These are phyloP conservation scores for Sextonia rubra DNA, from an alignment of 164 flowering plant species.

Conservation along the genomic window DNA sequence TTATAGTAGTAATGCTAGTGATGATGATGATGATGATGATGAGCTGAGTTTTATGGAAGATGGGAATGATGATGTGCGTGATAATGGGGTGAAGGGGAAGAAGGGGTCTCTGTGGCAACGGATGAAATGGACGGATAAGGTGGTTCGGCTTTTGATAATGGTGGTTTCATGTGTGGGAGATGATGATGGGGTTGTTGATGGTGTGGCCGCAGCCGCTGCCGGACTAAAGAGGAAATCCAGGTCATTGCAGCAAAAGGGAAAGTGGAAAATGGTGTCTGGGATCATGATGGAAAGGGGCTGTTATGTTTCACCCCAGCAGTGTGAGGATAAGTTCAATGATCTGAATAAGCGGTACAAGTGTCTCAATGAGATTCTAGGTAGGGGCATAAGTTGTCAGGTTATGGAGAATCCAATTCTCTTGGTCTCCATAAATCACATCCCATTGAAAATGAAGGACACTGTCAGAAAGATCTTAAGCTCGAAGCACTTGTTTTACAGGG, in stretches of 20 bases:
- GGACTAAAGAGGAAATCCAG: slow-evolving; percentile 47
- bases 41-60: slow-evolving; percentile 12
- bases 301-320: slow-evolving; percentile 70
- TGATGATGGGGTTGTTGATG: slow-evolving; percentile 32
- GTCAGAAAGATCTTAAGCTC: slow-evolving; percentile 63
- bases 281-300: slow-evolving; percentile 50
- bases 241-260: slow-evolving; percentile 52
- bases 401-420: slow-evolving; percentile 60
- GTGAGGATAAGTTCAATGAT: slow-evolving; percentile 74
- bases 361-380: slow-evolving; percentile 62
- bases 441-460: slow-evolving; percentile 50
- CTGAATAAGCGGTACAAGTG: slow-evolving; percentile 65
- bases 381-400: slow-evolving; percentile 52
- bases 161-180: slow-evolving; percentile 57
- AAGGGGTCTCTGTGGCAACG: slow-evolving; percentile 56
- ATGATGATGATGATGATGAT: slow-evolving; percentile 1
- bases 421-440: slow-evolving; percentile 47
- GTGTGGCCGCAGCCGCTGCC: slow-evolving; percentile 7
- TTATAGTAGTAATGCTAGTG: slow-evolving; percentile 5
- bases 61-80: slow-evolving; percentile 26
- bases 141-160: slow-evolving; percentile 49
- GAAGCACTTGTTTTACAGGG: slow-evolving; percentile 61
- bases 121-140: slow-evolving; percentile 63
- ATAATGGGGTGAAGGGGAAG: slow-evolving; percentile 26
- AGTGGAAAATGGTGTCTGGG: slow-evolving; percentile 62